Base-by-base conservation (phyloP, 345 rosid genomes). In the Sonneratia caseolaris region DNA sequence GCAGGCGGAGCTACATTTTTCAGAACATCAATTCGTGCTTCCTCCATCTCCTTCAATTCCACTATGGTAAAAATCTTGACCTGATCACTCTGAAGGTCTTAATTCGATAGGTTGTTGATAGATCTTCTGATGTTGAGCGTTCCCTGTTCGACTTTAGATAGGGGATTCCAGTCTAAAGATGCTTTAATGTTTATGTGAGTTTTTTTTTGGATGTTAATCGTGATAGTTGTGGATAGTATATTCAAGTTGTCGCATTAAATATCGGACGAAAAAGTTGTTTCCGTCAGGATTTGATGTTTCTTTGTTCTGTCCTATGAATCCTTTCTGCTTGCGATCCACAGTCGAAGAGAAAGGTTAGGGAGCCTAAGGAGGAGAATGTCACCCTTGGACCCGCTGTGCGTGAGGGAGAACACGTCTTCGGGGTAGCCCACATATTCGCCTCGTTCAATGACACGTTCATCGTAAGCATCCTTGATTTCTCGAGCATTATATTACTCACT, bases 371-470 rank as follows among this genome's bases (percentile, higher is more conserved):
- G 68, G 98, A 93, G 56, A 89, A 76, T 64, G 89, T 91, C 10
- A 89, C 86, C 3, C 97, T 89, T 67, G 96, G 95, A 35, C 97
- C 98, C 11, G 80, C 91, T 37, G 88, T 89, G 36, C 79, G 86
- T 21, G 97, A 91, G 9, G 98, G 97, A 56, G 98, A 91, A 78
- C 79, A 83, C 43, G 96, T 84, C 56, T 91, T 93, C 6, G 98
- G 98, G 0, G 97, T 91, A 5, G 98, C 91, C 19, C 98, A 91
- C 78, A 88, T 91, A 32, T 93, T 86, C 69, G 98, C 98, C 18
- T 93, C 97, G 0, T 93, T 91, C 76, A 93, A 93, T 68, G 98
- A 93, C 76, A 93, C 98, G 15, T 93, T 93, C 82, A 93, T 93
- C 56, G 98, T 92, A 66, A 85, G 90, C 77, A 40, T 19, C 64